Conservation (phyloP, 2,329 filamentous ascomycete genomes). For the Phyllosticta citrichinensis region DNA sequence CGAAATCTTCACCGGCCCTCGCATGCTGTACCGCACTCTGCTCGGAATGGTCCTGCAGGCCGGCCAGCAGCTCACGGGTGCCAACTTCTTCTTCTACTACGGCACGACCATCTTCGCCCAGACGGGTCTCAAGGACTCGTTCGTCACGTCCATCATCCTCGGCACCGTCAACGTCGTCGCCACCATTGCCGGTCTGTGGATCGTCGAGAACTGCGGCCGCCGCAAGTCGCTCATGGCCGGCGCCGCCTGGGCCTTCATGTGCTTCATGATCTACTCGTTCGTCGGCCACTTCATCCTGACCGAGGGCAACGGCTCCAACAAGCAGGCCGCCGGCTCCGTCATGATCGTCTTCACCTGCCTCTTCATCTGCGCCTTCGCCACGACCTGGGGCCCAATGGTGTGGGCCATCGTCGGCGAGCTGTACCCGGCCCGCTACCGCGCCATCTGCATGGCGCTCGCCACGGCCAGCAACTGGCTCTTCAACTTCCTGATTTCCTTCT, state of each 20-base stretch:
- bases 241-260: slow-evolving; percentile 42
- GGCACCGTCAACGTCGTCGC: slow-evolving; percentile 39
- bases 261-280: slow-evolving; percentile 46
- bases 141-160: slow-evolving; percentile 39
- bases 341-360: slow-evolving; percentile 61
- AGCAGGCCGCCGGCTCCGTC: slow-evolving; percentile 42
- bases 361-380: slow-evolving; percentile 56
- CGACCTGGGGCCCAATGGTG: slow-evolving; percentile 60
- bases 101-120: slow-evolving; percentile 37
- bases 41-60: slow-evolving; percentile 47
- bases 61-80: slow-evolving; percentile 58
- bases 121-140: slow-evolving; percentile 33
- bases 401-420: slow-evolving; percentile 62
- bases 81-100: slow-evolving; percentile 56
- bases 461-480: slow-evolving; percentile 36
- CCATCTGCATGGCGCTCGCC: slow-evolving; percentile 24
- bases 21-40: slow-evolving; percentile 55
- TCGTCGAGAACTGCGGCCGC: slow-evolving; percentile 38
- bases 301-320: slow-evolving; percentile 21
- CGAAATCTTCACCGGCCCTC: slow-evolving; percentile 55
- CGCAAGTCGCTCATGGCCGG: slow-evolving; percentile 36
- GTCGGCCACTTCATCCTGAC: slow-evolving; percentile 36
- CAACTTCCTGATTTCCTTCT: slow-evolving; percentile 48
- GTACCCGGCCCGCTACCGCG: slow-evolving; percentile 48
- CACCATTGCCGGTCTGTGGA: slow-evolving; percentile 37